A percentile compares a stretch with the other conserved stretches of the same genome.
These are phyloP conservation scores for Neurospora sp. DNA, from an alignment of 495 filamentous ascomycete species.

Conservation along the genomic window DNA sequence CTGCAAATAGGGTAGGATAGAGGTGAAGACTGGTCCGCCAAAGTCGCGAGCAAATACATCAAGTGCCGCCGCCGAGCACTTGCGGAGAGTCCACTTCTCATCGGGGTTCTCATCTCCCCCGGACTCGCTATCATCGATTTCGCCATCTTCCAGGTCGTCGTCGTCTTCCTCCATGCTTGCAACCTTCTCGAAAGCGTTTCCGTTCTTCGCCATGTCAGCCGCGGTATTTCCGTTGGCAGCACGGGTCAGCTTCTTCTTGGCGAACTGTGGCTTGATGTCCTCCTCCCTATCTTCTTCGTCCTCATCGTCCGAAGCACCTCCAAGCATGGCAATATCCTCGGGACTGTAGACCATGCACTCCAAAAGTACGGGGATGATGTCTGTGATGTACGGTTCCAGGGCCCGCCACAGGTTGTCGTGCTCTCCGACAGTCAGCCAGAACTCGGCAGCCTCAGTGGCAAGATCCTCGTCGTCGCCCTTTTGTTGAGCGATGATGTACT, in stretches of 20 bases:
- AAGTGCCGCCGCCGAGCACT: conserved; percentile 93
- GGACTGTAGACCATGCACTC: conserved; percentile 95
- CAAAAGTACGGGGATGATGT: conserved; percentile 83
- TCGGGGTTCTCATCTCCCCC: conserved; percentile 71
- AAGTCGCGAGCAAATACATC: conserved; percentile 92
- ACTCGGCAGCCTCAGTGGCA: conserved; percentile 90
- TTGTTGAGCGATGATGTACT: conserved; percentile 88
- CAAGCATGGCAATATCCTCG: conserved; percentile 79
- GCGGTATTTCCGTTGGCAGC: conserved; percentile 38
- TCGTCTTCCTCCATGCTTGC: conserved; percentile 57
- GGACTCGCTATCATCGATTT: conserved; percentile 74
- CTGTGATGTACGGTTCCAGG: conserved; percentile 65
- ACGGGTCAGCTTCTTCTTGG: conserved; percentile 52
- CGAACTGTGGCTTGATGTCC: conserved; percentile 90
- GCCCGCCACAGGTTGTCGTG: conserved; percentile 64
- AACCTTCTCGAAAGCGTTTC: conserved; percentile 39
- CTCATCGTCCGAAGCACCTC: conserved; percentile 78
- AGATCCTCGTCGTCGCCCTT: conserved; percentile 82
- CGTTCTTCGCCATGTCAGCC: conserved; percentile 42
- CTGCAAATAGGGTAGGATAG: conserved; percentile 85
- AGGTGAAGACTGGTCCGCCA: conserved; percentile 75
- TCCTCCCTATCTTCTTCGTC: conserved; percentile 82
- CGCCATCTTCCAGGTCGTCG: conserved; percentile 81
- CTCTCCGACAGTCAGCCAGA: conserved; percentile 92
- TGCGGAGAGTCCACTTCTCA: conserved; percentile 90